These are phyloP conservation scores for Naumovozyma baii DNA, from an alignment of 805 yeast species.

Conservation along the genomic window DNA sequence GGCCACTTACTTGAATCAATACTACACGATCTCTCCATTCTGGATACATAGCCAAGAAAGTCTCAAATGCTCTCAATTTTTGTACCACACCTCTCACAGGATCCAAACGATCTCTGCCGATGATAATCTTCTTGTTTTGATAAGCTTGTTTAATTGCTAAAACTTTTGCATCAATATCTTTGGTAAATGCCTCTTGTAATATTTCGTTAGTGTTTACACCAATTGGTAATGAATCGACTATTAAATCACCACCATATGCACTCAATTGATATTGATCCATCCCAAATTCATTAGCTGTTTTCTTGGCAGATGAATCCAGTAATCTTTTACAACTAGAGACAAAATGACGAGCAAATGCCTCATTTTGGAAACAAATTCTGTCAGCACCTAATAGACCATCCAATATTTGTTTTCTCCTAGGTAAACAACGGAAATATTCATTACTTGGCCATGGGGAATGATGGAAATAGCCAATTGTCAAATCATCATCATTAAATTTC, in stretches of 20 bases:
- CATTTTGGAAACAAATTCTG: constrained; percentile 76
- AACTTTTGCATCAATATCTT: constrained; percentile 51
- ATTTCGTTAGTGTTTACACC: constrained; percentile 76
- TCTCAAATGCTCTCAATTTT: constrained; percentile 83
- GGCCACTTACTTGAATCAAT: constrained; percentile 83
- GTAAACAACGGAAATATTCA: constrained; percentile 83
- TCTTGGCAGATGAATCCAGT: constrained; percentile 63
- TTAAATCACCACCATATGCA: constrained; percentile 69
- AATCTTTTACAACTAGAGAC: constrained; percentile 82
- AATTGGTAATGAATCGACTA: constrained; percentile 70
- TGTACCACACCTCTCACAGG: constrained; percentile 88
- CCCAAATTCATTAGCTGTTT: constrained; percentile 21
- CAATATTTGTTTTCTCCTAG: constrained; percentile 70
- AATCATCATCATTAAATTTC: constrained; percentile 43
- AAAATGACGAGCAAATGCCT: constrained; percentile 82
- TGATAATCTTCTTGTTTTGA: constrained; percentile 62
- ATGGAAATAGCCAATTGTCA: constrained; percentile 65
- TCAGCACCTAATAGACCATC: constrained; percentile 91
- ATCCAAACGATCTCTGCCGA: constrained; percentile 91
- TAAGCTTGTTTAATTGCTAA: constrained; percentile 53
- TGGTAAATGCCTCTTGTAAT: constrained; percentile 44
- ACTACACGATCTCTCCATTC: constrained; percentile 84
- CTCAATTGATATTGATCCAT: constrained; percentile 34
- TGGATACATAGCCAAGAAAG: constrained; percentile 82
- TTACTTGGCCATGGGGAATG: constrained; percentile 94